Base-by-base conservation (phyloP, 208 protist species). In the Wallacemonas rigidus region DNA sequence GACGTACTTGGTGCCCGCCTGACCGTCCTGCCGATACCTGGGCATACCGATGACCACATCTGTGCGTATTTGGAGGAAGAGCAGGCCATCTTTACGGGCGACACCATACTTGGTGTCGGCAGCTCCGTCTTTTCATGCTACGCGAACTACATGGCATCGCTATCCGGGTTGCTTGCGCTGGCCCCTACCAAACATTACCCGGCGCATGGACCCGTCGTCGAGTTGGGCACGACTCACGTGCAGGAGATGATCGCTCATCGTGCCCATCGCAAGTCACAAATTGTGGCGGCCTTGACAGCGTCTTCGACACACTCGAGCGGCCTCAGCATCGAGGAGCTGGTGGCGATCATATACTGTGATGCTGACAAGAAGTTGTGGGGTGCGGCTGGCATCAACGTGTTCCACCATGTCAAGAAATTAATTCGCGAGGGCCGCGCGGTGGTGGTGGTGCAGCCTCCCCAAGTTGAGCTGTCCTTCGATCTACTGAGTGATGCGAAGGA, bases 41-140 rank as follows among this genome's bases (percentile, higher is more conserved):
- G 88, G 6, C 88, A 93, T 76, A 93, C 88, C 0, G 86, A 90
- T 53, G 88, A 93, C 68, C 77, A 89, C 75, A 17, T 90, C 41
- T 88, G 81, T 57, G 62, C 77, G 11, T 83, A 72, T 40, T 74
- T 91, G 35, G 72, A 81, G 65, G 83, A 91, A 62, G 85, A 91
- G 60, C 2, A 53, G 8, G 85, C 86, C 2, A 14, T 93, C 60
- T 91, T 93, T 57, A 89, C 85, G 0, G 74, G 83, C n/a, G 88
- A 93, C 76, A 83, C 71, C 17, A 76, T 93, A 15, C 79, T 93
- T 8, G 88, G 85, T 44, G 62, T 57, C 15, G 88, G 88, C 40
- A 85, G 76, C n/a, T 88, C 78, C 12, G 83, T 88, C 38, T 93
- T 93, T 64, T 77, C 80, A 7, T 79, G 78, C 75, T 88, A 86